These are phyloP conservation scores for Cornus suecica DNA, from an alignment of 148 eudicot species.

Conservation along the genomic window DNA sequence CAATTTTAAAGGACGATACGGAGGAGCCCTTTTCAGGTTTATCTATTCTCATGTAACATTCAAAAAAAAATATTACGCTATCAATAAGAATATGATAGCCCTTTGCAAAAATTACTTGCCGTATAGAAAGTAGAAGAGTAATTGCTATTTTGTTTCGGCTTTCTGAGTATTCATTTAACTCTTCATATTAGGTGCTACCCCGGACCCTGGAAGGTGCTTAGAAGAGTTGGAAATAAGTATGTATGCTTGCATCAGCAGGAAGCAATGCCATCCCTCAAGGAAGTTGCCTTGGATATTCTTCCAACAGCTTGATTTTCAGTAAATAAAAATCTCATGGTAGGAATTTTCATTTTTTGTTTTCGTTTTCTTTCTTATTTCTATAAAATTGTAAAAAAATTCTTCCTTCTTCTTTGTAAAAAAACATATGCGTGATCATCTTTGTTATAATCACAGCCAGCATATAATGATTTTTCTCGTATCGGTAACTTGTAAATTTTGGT, in stretches of 20 bases:
- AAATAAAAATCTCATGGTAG: not conserved
- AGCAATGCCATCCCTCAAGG: constrained; percentile 86
- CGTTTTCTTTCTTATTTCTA: no score
- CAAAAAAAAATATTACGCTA: no score
- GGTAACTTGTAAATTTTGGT: no score
- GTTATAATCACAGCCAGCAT: no score
- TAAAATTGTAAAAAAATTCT: not conserved
- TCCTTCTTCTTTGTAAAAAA: no score
- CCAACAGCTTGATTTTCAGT: constrained; percentile 51
- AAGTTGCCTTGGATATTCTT: constrained; percentile 91
- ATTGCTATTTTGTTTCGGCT: not conserved
- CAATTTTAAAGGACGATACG: constrained; percentile 86
- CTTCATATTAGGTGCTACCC: constrained; percentile 64
- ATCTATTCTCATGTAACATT: not conserved
- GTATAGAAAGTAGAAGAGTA: not conserved
- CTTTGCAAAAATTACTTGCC: not conserved
- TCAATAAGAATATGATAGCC: no score
- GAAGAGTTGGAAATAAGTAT: constrained; percentile 47
- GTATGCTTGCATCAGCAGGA: constrained; percentile 73
- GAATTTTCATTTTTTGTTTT: not conserved
- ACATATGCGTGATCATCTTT: no score
- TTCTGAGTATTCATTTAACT: not conserved
- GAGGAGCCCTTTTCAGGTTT: constrained; percentile 96
- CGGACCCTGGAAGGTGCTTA: constrained; percentile 88
- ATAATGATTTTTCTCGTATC: no score